These are phyloP conservation scores for Leptodontidium sp. DNA, from an alignment of 2,329 filamentous ascomycete species.

Conservation along the genomic window DNA sequence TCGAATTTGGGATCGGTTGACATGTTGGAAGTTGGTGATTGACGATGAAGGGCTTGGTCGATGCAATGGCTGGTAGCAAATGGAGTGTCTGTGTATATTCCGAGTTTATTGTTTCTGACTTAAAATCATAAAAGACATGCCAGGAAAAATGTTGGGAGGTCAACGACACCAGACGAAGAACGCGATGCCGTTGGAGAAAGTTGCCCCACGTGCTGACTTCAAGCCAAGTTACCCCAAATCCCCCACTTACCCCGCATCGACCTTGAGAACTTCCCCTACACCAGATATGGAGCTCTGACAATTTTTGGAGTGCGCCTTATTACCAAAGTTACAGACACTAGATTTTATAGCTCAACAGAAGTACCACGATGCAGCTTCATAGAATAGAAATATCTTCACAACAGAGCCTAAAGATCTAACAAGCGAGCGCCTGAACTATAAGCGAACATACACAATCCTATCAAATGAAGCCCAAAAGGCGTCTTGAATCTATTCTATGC, in stretches of 20 bases:
- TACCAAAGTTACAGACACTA: not conserved
- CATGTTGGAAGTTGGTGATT: constrained; percentile 42
- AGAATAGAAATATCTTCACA: not conserved
- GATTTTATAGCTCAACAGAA: too few species aligned
- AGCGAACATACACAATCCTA: not conserved
- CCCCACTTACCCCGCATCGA: constrained; percentile 7
- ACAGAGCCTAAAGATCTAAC: not conserved
- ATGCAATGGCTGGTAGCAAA: not conserved
- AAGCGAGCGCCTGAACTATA: not conserved
- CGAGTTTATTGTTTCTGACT: too few species aligned
- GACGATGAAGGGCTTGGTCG: not conserved
- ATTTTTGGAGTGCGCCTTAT: not conserved
- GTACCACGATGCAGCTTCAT: too few species aligned
- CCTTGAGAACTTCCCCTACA: not conserved
- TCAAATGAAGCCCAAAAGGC: not conserved
- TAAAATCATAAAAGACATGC: not conserved
- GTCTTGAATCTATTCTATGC: not conserved
- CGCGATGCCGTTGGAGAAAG: not conserved
- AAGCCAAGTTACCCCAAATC: not conserved
- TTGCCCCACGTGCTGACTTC: not conserved
- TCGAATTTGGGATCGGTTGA: constrained; percentile 52
- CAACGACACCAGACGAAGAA: not conserved
- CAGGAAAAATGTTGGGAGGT: not conserved
- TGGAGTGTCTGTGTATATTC: not conserved
- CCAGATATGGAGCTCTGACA: too few species aligned